phyloP scores from a whole-genome alignment of 345 rosid genomes.

The Brassica nigra region DNA sequence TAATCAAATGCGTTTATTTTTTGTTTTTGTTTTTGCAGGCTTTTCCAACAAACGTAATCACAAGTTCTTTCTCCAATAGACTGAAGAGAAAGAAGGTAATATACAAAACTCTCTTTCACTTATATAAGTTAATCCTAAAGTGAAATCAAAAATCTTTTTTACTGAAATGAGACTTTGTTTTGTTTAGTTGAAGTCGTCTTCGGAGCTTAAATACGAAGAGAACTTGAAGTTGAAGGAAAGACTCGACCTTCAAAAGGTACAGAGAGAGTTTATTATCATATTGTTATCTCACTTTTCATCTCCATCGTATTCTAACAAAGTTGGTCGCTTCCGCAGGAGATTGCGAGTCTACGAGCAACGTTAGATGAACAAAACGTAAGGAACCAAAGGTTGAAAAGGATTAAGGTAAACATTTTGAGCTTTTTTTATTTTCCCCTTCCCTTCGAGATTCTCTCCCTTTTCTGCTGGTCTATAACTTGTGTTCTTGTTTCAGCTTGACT shows the following conservation, averaged over 20 bases:
- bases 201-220: constrained; percentile 76
- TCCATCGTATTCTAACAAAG: neutral
- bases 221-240: constrained; percentile 61
- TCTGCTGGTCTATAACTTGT: neutral
- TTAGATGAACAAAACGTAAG: constrained; percentile 49
- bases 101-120: neutral
- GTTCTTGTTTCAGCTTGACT: constrained; percentile 50
- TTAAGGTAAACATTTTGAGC: constrained; percentile 53
- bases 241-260: constrained; percentile 56
- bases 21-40: constrained; percentile 43
- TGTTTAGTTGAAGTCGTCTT: constrained; percentile 55
- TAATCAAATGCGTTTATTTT: constrained; percentile 5
- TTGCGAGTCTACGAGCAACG: constrained; percentile 57
- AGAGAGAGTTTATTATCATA: neutral
- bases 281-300: neutral
- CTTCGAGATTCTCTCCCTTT: neutral
- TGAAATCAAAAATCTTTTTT: neutral
- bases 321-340: constrained; percentile 51
- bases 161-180: neutral
- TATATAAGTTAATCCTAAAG: neutral
- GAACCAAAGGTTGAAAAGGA: constrained; percentile 72
- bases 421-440: neutral
- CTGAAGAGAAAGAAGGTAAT: constrained; percentile 70
- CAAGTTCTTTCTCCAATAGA: constrained; percentile 49
- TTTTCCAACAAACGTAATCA: constrained; percentile 44